These are phyloP conservation scores for Mortierella sp. DNA, from an alignment of 371 early-diverging fungal genomes.

Conservation along the genomic window DNA sequence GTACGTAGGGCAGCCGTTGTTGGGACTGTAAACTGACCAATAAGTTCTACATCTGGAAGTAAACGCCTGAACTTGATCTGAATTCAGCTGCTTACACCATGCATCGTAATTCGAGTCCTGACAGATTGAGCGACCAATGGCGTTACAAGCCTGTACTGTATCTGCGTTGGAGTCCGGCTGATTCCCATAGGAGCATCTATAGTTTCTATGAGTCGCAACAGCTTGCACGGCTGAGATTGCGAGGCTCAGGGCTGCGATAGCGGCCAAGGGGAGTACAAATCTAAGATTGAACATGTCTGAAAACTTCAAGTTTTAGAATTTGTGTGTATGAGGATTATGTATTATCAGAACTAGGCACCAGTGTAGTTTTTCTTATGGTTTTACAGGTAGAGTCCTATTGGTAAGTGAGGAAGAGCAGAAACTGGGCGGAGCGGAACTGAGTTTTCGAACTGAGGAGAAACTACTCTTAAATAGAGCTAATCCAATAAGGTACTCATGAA, in stretches of 20 bases:
- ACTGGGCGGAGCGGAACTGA: slow-evolving; percentile 13
- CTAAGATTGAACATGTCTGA: slow-evolving; percentile 8
- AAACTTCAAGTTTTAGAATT: not conserved
- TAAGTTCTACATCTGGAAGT: slow-evolving; percentile 13
- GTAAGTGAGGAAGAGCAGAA: no score
- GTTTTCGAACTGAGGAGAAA: slow-evolving; percentile 16
- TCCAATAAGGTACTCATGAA: slow-evolving; percentile 12
- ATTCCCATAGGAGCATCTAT: slow-evolving; percentile 10
- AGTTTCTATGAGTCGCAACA: slow-evolving; percentile 15
- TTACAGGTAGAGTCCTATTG: not conserved
- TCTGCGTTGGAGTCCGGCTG: slow-evolving; percentile 8
- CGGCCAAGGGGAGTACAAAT: slow-evolving; percentile 10
- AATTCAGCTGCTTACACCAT: slow-evolving; percentile 15
- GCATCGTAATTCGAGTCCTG: slow-evolving; percentile 14
- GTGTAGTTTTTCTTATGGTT: not conserved
- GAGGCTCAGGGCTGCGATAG: slow-evolving; percentile 12
- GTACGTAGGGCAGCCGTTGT: slow-evolving; percentile 9
- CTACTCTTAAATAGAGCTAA: slow-evolving; percentile 10
- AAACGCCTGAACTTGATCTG: slow-evolving; percentile 15
- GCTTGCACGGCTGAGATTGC: slow-evolving; percentile 14
- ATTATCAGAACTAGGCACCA: slow-evolving; percentile 1
- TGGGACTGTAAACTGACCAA: slow-evolving; percentile 14
- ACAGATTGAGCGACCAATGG: slow-evolving; percentile 10
- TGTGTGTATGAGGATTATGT: not conserved
- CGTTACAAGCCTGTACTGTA: slow-evolving; percentile 8